These are phyloP conservation scores for Entonaema liquescens DNA, from an alignment of 495 filamentous ascomycete genomes.

Conservation along the genomic window DNA sequence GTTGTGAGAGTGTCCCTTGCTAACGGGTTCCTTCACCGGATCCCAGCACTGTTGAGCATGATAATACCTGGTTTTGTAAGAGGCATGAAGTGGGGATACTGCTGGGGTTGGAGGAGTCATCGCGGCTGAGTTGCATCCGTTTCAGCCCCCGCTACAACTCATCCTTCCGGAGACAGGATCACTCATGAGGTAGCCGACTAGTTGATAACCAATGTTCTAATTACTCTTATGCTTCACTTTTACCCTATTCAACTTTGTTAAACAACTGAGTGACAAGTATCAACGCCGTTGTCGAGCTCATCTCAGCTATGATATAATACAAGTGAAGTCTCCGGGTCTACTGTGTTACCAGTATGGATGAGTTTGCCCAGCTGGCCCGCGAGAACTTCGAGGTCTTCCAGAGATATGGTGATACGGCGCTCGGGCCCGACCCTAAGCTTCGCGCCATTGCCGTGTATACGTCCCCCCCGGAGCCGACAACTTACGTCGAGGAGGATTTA, in stretches of 20 bases:
- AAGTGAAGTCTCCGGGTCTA: conserved; percentile 19
- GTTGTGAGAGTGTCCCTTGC: background rate
- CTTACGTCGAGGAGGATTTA: conserved; percentile 25
- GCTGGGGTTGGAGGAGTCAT: background rate
- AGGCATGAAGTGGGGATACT: background rate
- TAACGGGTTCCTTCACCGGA: background rate
- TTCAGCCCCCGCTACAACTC: background rate
- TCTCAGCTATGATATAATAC: conserved; percentile 1
- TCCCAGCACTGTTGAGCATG: background rate
- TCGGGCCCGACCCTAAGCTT: conserved; percentile 28
- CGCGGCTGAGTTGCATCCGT: conserved; percentile 2
- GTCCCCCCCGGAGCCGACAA: conserved; percentile 15
- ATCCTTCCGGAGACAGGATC: background rate
- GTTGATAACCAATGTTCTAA: background rate
- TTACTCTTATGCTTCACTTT: background rate
- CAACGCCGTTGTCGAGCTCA: background rate
- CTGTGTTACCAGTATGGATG: conserved; percentile 30
- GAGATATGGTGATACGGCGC: conserved; percentile 23
- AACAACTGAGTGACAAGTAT: background rate
- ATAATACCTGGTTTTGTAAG: background rate
- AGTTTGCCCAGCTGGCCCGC: conserved; percentile 36
- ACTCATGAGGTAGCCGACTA: background rate
- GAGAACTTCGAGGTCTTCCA: conserved; percentile 41
- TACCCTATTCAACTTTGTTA: background rate
- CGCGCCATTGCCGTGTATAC: conserved; percentile 22